A percentile compares a stretch with the other conserved stretches of the same genome.
Evolutionary conservation across 2,329 filamentous ascomycete species (phyloP).

Genomic region (Thyridium curvatum): DNA sequence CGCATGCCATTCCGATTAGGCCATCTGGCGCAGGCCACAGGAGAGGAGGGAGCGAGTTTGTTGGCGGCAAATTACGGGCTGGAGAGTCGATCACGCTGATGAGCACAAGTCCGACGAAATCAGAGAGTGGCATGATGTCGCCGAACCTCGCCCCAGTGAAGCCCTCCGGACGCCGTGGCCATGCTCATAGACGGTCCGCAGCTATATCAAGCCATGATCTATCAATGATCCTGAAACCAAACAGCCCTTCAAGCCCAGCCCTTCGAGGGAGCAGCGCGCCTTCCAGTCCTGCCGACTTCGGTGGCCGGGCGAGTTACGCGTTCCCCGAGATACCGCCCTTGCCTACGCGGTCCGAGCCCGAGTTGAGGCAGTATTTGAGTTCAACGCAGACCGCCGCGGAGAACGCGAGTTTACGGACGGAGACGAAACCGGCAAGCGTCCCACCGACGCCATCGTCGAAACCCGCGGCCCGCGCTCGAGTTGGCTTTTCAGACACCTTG

Average conservation of each 20-base stretch:
- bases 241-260: slow-evolving; percentile 42
- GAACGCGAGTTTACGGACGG: no score
- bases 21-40: slow-evolving; percentile 66
- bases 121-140: slow-evolving; percentile 50
- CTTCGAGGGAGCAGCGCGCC: slow-evolving; percentile 55
- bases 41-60: slow-evolving; percentile 79
- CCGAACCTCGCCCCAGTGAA: slow-evolving; percentile 44
- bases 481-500: slow-evolving; percentile 78
- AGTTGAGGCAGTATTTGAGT: no score
- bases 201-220: slow-evolving; percentile 83
- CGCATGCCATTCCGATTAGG: slow-evolving; percentile 42
- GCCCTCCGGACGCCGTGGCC: slow-evolving; percentile 56
- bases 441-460: slow-evolving; percentile 5
- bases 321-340: slow-evolving; percentile 11
- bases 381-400: no score
- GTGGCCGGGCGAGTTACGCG: slow-evolving; percentile 17
- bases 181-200: slow-evolving; percentile 74
- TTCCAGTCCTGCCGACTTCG: slow-evolving; percentile 49
- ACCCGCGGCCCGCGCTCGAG: slow-evolving; percentile 48
- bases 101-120: slow-evolving; percentile 65
- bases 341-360: slow-evolving; percentile 3
- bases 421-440: no score
- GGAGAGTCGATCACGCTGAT: slow-evolving; percentile 53
- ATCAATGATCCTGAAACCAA: slow-evolving; percentile 58
- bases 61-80: slow-evolving; percentile 63